phyloP scores from a whole-genome alignment of 441 rosid species.

The Eruca vesicaria region DNA sequence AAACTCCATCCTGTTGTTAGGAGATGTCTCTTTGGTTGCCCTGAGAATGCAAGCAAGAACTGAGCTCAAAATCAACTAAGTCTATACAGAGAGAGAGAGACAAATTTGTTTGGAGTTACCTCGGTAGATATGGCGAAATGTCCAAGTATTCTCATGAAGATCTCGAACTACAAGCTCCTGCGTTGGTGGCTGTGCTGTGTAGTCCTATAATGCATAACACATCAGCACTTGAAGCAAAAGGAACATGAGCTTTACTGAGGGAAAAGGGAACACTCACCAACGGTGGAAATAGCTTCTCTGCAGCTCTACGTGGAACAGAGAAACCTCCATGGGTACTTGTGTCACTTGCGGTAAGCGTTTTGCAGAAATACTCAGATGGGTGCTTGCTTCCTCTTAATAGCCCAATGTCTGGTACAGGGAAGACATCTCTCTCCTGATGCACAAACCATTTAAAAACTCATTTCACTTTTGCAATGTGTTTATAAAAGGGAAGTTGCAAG shows the following conservation, averaged over 20 bases:
- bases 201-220: conserved; percentile 50
- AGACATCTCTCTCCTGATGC: conserved; percentile 81
- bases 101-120: conserved; percentile 41
- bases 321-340: conserved; percentile 99
- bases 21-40: conserved; percentile 98
- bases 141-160: conserved; percentile 88
- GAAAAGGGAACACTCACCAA: conserved; percentile 48
- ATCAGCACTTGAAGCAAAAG: neutral
- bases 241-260: too few relatives aligned
- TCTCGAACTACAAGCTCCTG: conserved; percentile 96
- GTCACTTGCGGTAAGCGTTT: conserved; percentile 90
- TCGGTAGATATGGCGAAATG: conserved; percentile 92
- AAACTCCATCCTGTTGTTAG: conserved; percentile 97
- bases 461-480: neutral
- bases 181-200: conserved; percentile 88
- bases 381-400: conserved; percentile 69
- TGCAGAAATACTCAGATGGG: conserved; percentile 92
- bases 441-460: neutral
- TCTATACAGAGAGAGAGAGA: neutral
- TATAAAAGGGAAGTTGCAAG: neutral
- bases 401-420: conserved; percentile 87
- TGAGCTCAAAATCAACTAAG: conserved; percentile 1
- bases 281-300: conserved; percentile 95
- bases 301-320: conserved; percentile 98
- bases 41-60: conserved; percentile 41